phyloP scores from a whole-genome alignment of 371 early-diverging fungal species.

The Lichtheimia corymbifera region DNA sequence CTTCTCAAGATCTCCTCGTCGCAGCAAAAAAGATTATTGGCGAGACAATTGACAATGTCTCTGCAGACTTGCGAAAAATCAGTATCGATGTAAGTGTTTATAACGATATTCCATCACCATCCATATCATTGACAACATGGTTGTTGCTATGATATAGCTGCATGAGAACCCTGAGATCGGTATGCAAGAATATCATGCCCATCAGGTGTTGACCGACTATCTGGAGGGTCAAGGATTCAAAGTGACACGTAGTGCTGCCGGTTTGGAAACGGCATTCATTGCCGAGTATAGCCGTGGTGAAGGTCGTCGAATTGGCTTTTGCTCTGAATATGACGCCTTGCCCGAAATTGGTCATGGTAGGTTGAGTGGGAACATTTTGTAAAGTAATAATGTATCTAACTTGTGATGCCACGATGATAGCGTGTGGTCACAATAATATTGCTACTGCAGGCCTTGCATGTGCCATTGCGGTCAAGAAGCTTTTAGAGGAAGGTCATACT shows the following conservation, averaged over 20 bases:
- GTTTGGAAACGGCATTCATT: conserved; percentile 64
- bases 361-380: not conserved
- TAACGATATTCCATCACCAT: no score
- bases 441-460: conserved; percentile 70
- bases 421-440: conserved; percentile 70
- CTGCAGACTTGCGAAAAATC: conserved; percentile 51
- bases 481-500: conserved; percentile 52
- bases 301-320: conserved; percentile 53
- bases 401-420: conserved; percentile 19
- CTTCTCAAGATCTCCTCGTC: not conserved
- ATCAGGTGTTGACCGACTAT: conserved; percentile 54
- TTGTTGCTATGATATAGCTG: conserved; percentile 29
- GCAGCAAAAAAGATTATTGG: conserved; percentile 19
- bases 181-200: conserved; percentile 59
- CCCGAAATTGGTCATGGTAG: conserved; percentile 40
- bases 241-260: conserved; percentile 50
- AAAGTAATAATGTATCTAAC: not conserved
- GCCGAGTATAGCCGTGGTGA: conserved; percentile 52
- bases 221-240: conserved; percentile 56
- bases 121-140: not conserved
- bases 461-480: conserved; percentile 58
- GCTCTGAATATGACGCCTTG: conserved; percentile 68
- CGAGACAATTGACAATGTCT: conserved; percentile 41
- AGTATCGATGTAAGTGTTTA: conserved; percentile 55
- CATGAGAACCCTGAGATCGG: conserved; percentile 63